Conservation (phyloP, 2,329 filamentous ascomycete species). For the Penicillium thymicola region DNA sequence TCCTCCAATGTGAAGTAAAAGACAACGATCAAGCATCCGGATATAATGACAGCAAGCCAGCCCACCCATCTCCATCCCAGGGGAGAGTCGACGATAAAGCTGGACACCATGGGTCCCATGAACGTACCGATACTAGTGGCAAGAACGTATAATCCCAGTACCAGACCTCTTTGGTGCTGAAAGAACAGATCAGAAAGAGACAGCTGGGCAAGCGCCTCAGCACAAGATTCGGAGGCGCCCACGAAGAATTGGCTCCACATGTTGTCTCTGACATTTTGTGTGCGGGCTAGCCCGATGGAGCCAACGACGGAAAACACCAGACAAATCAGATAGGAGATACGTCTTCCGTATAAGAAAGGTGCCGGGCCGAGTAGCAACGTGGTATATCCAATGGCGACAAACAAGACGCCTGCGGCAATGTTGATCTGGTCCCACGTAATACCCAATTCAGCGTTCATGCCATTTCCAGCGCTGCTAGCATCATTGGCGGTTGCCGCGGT, state of each 20-base stretch:
- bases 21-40: slow-evolving; percentile 46
- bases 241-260: slow-evolving; percentile 58
- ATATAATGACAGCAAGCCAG: slow-evolving; percentile 51
- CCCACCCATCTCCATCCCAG: slow-evolving; percentile 57
- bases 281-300: slow-evolving; percentile 53
- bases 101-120: slow-evolving; percentile 52
- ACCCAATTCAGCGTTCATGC: slow-evolving; percentile 50
- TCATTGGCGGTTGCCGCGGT: slow-evolving; percentile 58
- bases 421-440: slow-evolving; percentile 55
- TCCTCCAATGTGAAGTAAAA: slow-evolving; percentile 55
- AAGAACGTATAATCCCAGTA: slow-evolving; percentile 55
- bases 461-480: slow-evolving; percentile 52
- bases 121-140: slow-evolving; percentile 57
- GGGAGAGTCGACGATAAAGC: slow-evolving; percentile 47
- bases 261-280: slow-evolving; percentile 45
- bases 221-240: slow-evolving; percentile 55
- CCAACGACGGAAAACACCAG: slow-evolving; percentile 50
- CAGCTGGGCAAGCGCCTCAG: slow-evolving; percentile 57
- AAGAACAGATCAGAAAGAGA: slow-evolving; percentile 58
- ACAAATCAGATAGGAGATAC: slow-evolving; percentile 55
- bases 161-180: slow-evolving; percentile 55
- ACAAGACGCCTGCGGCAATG: slow-evolving; percentile 56
- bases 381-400: slow-evolving; percentile 56
- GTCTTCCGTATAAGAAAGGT: slow-evolving; percentile 54
- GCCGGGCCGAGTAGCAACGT: slow-evolving; percentile 53